Evolutionary conservation across 129 eudicot species (phyloP), one percentile per base, ranked within the genome.

Genomic region (Centella asiatica): DNA sequence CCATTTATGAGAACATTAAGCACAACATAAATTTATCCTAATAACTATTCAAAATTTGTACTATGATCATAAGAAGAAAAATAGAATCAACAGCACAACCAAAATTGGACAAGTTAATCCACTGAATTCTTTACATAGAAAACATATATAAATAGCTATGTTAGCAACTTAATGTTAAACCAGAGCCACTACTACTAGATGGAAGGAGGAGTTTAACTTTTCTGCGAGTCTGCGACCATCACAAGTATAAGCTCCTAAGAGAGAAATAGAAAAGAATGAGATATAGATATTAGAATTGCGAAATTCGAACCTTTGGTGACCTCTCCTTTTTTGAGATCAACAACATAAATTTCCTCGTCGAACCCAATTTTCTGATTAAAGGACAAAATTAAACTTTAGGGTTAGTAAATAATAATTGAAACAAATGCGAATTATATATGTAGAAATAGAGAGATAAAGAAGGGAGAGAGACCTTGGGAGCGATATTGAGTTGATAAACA

Each of bases 301-400:
- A 7, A 74, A 36, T 54, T 45, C 85, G 51, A 66, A 92, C 99
- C 99, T 87, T 87, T 82, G 45, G 82, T 84, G 72, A 92, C 92
- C 67, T 92, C 99, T 59, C 99, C 99, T 72, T 92, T 92, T 73
- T 92, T 92, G 49, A 92, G 87, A 80, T 92, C 99, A 66, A 92
- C 90, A 19, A 85, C 94, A 44, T 65, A 92, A 66, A 73, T 68
- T 85, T 81, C 89, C 84, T 92, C 99, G 59, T 87, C 64, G 58
- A 79, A 82, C 64, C 99, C 99, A 72, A 92, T 72, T 87, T 92
- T 92, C 99, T 92, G 81, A 57, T 40, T 15, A 75, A 63, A 60
- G 5, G 40, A 73, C 48, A 74, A 47, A 33, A 49, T 4, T 19
- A 2, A 6, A 39, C 22, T 5, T 12, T 4, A 60, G 51, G 49